Percentiles rank a stretch among this genome's conserved stretches.
Conservation (phyloP, 2,329 filamentous ascomycete genomes). For the Aspergillus sp. region DNA sequence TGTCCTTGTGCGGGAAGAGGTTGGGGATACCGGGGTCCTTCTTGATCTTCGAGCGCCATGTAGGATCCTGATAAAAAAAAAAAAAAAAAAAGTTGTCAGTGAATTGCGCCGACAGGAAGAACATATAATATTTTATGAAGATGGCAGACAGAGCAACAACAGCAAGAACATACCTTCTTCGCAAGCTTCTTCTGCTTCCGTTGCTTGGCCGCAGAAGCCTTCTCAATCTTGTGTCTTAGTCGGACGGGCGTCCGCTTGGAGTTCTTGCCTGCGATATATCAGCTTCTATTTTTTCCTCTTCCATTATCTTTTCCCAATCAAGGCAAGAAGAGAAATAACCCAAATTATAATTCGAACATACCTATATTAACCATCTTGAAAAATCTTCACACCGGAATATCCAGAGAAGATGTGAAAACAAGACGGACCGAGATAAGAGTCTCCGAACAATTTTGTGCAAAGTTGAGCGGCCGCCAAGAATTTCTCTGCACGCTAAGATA, state of each 20-base stretch:
- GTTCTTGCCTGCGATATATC: constrained; percentile 68
- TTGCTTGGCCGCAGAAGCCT: constrained; percentile 86
- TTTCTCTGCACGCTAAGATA: constrained; percentile 35
- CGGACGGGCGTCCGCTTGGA: constrained; percentile 91
- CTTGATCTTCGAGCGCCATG: constrained; percentile 94
- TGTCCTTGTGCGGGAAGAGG: constrained; percentile 96
- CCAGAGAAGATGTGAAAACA: constrained; percentile 13
- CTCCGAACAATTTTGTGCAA: constrained; percentile 27
- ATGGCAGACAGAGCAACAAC: neutral
- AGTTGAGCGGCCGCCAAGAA: constrained; percentile 25
- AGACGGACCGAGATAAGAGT: constrained; percentile 16
- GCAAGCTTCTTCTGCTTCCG: constrained; percentile 83
- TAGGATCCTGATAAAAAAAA: constrained; percentile 63
- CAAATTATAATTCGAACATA: constrained; percentile 18
- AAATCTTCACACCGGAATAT: constrained; percentile 13
- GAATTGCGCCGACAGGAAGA: neutral
- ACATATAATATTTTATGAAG: constrained; percentile 6
- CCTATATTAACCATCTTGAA: constrained; percentile 44
- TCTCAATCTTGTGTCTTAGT: constrained; percentile 93
- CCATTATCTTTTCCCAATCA: no score
- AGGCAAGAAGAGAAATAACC: no score
- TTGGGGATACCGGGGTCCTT: constrained; percentile 98
- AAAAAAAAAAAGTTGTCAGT: neutral
- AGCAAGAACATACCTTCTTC: constrained; percentile 65
- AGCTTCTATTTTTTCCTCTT: neutral